phyloP scores from a whole-genome alignment of 2,329 filamentous ascomycete species.

The Knufia petricola region DNA sequence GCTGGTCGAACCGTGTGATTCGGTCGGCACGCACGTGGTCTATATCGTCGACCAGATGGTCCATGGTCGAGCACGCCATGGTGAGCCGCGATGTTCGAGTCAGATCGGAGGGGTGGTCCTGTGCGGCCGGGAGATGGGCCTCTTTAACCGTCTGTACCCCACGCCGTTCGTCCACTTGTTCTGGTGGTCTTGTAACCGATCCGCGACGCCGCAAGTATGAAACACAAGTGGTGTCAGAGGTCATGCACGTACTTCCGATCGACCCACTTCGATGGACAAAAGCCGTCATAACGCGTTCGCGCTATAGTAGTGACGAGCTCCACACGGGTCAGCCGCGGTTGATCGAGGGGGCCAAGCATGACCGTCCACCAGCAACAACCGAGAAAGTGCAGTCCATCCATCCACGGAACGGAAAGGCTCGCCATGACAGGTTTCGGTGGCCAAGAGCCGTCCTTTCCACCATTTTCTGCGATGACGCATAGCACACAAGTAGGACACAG shows the following conservation, averaged over 20 bases:
- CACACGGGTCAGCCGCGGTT: constrained; percentile 3
- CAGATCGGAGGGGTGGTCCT: constrained; percentile 3
- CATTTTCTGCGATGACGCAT: background rate
- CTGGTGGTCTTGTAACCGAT: constrained; percentile 1
- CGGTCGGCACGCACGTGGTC: no score
- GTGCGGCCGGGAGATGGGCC: background rate
- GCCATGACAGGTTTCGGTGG: constrained; percentile 1
- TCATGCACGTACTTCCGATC: constrained; percentile 2
- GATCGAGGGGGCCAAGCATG: constrained; percentile 2
- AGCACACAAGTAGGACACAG: background rate
- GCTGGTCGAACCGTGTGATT: no score
- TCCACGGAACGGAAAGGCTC: constrained; percentile 3
- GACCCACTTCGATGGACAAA: background rate
- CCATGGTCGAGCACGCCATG: no score
- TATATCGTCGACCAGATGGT: no score
- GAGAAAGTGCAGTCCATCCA: constrained; percentile 2
- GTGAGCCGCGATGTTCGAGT: constrained; percentile 1
- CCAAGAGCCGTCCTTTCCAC: background rate
- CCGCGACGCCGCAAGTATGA: constrained; percentile 1
- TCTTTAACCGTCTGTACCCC: constrained; percentile 2
- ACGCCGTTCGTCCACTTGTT: constrained; percentile 1
- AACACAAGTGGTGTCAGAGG: constrained; percentile 2
- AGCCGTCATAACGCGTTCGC: constrained; percentile 1
- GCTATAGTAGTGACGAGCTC: constrained; percentile 3
- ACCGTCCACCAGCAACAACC: constrained; percentile 1